Evolutionary conservation across 257 asterid species (phyloP), one percentile per base, ranked within the genome.

Genomic region (Capsicum pubescens): DNA sequence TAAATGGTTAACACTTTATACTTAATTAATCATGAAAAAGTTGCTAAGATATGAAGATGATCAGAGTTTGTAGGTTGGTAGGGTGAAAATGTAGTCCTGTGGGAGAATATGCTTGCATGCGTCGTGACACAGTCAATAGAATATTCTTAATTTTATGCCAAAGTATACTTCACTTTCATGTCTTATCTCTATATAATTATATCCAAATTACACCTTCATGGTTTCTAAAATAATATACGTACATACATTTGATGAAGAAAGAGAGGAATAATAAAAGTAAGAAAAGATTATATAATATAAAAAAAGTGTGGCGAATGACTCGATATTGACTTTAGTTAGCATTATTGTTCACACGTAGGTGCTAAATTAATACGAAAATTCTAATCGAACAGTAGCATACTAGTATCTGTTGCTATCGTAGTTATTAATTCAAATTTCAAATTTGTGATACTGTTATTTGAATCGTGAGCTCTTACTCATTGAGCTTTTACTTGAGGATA

Each of bases 81-180:
- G 89, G 91, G 85, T 63, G 89, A 46, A 86, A 87, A 79, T 59
- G 87, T 15, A 83, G 83, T 82, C 84, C 52, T 39, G 86, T 81
- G 50, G 77, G 83, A 21, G 89, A 84, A 83, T 81, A 81, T 89
- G 83, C 76, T 39, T 61, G 35, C 60, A 79, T 54, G 70, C 26
- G 21, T 58, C 17, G 70, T 66, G 54, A 84, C 66, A 44, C 56
- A 71, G 84, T 55, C 82, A 42, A 83, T 16, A 59, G 88, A 84
- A 89, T 89, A 89, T 85, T 87, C 91, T 85, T 35, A 5, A 21
- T 74, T 8, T 63, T 67, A 78, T 77, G 4, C 15, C 26, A 76
- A 76, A 39, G 9, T 14, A 14, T 50, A 54, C 9, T 76, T 52
- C 17, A 76, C 81, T 76, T 74, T 74, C 63, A 26, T 52, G 46